Base-by-base conservation (phyloP, 208 protist species). In the Strigomonas culicis region DNA sequence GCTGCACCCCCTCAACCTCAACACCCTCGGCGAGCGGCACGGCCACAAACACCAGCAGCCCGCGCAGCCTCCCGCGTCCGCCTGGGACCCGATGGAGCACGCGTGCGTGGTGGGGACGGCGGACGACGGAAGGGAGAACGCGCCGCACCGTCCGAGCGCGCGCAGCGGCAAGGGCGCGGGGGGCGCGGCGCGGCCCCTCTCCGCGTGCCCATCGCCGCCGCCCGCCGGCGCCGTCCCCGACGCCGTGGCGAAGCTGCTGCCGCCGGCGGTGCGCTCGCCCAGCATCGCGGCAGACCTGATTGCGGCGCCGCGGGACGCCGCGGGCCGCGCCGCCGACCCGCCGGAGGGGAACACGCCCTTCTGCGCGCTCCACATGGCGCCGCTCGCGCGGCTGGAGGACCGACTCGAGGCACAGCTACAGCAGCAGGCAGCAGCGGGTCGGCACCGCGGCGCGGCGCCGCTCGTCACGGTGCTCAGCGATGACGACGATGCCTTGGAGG, bases 331-430 rank as follows among this genome's bases (percentile, higher is more conserved):
- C 11, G 19, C 51, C 25, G 43, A 49, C 32, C 6, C 32, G 10
- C 32, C 3, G 6, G 32, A 39, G 32, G 10, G 6, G 10, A 39
- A 39, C 32, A 39, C 10, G 34, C 53, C 58, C 34, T 71, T 64
- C 51, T 51, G 64, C 66, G 66, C 66, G 6, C 66, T 71, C 1
- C 66, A 71, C 43, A 43, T 71, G 21, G 51, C 53, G 2, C 36
- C 55, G 17, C 56, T 69, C 31, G 55, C 22, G 15, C 30, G 11
- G 17, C n/a, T 46, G 25, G 55, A 59, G 55, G 55, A 59, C 31
- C 24, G 30, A 7, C 55, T 59, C 2, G 19, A 32, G 34, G 17
- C 31, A 13, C 25, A 47, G 32, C 3, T 39, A 10, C 32, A 39
- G 6, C 32, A 39, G 6, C 32, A 39, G 6, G 32, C 32, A 3